A percentile compares a stretch with the other conserved stretches of the same genome.
Evolutionary conservation across 352 stramenopile species (phyloP).

Genomic region (Pelagophyceae sp.): DNA sequence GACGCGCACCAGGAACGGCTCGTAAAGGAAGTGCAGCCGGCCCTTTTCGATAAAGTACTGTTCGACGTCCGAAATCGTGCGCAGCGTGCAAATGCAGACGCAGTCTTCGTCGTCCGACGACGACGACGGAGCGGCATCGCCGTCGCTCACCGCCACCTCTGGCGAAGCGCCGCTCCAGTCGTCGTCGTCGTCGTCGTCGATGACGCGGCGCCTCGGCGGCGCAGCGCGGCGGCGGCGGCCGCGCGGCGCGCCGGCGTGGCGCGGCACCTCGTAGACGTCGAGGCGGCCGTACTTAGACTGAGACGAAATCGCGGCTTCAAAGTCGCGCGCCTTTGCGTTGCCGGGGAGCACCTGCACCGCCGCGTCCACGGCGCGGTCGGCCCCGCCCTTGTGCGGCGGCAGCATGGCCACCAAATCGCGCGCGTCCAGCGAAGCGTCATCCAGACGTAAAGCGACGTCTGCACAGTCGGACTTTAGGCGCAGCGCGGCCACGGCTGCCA

Average conservation of each 20-base stretch:
- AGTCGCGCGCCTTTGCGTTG: too few species aligned
- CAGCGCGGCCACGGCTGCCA: background rate
- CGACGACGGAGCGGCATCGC: background rate
- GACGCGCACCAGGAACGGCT: conserved; percentile 7
- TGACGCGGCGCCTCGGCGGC: background rate
- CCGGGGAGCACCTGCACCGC: background rate
- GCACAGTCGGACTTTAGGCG: background rate
- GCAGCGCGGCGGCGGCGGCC: too few species aligned
- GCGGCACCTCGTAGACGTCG: too few species aligned
- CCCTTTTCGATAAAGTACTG: background rate
- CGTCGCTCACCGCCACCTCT: background rate
- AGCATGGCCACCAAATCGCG: background rate
- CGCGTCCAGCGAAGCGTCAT: background rate
- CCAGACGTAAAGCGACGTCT: too few species aligned
- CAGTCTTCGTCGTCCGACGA: background rate
- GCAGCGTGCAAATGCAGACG: background rate
- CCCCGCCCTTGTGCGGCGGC: background rate
- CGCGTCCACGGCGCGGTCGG: background rate
- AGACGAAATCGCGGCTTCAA: background rate
- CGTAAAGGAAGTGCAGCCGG: background rate
- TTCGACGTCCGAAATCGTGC: background rate
- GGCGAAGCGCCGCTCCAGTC: background rate
- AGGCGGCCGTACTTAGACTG: background rate
- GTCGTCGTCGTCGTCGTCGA: background rate
- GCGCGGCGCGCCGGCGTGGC: background rate